Evolutionary conservation across 2,329 filamentous ascomycete species (phyloP), one percentile per base, ranked within the genome.

Genomic region (Pseudopyricularia cyperi): DNA sequence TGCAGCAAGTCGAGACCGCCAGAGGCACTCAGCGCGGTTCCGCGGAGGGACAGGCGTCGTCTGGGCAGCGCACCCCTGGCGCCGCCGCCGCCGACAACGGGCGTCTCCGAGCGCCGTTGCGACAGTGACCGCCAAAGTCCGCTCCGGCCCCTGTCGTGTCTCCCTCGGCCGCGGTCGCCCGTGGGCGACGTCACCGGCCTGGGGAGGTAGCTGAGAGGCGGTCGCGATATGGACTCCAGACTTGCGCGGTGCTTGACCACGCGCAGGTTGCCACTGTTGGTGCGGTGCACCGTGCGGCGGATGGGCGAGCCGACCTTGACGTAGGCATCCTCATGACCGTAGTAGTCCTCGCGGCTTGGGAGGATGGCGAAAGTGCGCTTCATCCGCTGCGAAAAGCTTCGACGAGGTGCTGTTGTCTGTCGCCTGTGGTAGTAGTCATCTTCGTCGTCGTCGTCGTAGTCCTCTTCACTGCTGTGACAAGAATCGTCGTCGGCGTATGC

Each of bases 361-460:
- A 83, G 59, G 28, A 83, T 80, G 12, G 79, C 73, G 66, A 83
- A 82, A 0, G 79, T 83, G 34, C 71, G 68, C 64, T 76, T 79
- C 66, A 81, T 65, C 32, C 71, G 74, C 33, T 69, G 64, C 55
- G 75, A 79, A 14, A 82, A 61, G 53, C 71, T 77, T 52, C 72
- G 65, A 35, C 71, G 71, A 3, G 71, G 71, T 22, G 59, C 63
- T 32, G 55, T 58, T 26, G 30, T 72, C 33, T 75, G 71, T 30
- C 28, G 22, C 9, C 39, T 24, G 22, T 26, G 2, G 39, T 44
- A 24, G 22, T 24, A 11, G 17, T 26, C 12, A 26, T 44, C 22
- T 53, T 75, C 73, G 53, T 76, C 72, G 17, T 63, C 62, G 24
- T 58, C 63, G 15, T 66, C 61, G 2, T 65, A 63, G 15, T 66